Base-by-base conservation (phyloP, 768 basidiomycete species). In the Pleurotus cornucopiae region DNA sequence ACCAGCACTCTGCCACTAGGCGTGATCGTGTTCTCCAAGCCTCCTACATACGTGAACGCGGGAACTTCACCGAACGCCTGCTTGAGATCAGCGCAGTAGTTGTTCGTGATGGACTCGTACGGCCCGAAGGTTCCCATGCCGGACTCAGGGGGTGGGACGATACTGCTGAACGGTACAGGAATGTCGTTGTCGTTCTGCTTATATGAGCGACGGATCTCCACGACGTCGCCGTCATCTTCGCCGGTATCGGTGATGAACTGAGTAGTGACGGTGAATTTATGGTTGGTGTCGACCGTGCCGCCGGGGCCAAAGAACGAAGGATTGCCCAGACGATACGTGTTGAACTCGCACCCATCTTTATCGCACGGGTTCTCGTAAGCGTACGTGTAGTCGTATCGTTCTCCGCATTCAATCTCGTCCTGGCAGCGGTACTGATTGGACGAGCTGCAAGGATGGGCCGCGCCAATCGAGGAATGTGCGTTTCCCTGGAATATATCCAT, bases 401-500 rank as follows among this genome's bases (percentile, higher is more conserved):
- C 51, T 4, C 51, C 51, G 23, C 51, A 52, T 16, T 52, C 51
- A 11, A 23, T n/a, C 38, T 52, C 51, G 26, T 71, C 73, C 30
- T 57, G 46, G 69, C 76, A 78, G 34, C 61, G 63, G 9, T 64
- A 65, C 60, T 66, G 73, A 45, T 67, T 70, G 47, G 52, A 56
- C 46, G 62, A 61, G 40, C 60, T 63, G 67, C 73, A 76, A 11
- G 68, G 65, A 61, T 75, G 75, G 44, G 76, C 71, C 25, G 76
- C 73, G 64, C 61, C 71, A 18, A 74, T 74, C 12, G 71, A 64
- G 16, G 76, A 65, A 60, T 67, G 59, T 54, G 64, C 21, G 68
- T 77, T 76, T 55, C 75, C 76, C 58, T 77, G 75, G 75, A 76
- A 75, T 58, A 76, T 64, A 57, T 77, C 76, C 76, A 77, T 75